Conservation (phyloP, 2,329 filamentous ascomycete species). For the Seiridium cupressi region DNA sequence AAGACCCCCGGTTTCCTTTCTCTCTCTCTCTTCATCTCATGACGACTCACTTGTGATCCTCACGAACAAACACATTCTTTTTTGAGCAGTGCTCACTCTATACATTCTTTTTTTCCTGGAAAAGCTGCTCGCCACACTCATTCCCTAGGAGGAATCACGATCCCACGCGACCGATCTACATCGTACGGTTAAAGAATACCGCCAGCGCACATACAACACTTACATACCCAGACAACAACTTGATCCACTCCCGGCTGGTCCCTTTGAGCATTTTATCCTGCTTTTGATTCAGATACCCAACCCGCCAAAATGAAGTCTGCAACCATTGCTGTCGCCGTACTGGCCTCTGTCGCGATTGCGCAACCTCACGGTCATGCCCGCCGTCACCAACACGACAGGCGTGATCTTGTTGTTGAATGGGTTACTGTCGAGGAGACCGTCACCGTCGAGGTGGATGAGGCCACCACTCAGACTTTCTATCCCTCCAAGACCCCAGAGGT, state of each 20-base stretch:
- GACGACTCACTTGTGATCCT: constrained; percentile 12
- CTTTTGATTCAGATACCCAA: constrained; percentile 9
- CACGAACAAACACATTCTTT: constrained; percentile 25
- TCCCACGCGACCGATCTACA: background rate
- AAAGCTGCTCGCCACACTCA: constrained; percentile 24
- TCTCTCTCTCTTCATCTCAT: constrained; percentile 6
- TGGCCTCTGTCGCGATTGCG: constrained; percentile 46
- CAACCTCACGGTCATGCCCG: constrained; percentile 46
- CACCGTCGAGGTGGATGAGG: constrained; percentile 49
- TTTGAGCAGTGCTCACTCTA: constrained; percentile 32
- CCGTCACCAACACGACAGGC: constrained; percentile 33
- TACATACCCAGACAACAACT: background rate
- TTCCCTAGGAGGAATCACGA: constrained; percentile 14
- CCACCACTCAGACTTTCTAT: constrained; percentile 43
- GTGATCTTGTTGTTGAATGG: constrained; percentile 43
- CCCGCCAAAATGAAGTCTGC: constrained; percentile 43
- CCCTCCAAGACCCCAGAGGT: constrained; percentile 26
- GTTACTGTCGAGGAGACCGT: constrained; percentile 50
- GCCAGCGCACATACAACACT: background rate
- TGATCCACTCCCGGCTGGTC: constrained; percentile 2
- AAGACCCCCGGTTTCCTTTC: constrained; percentile 1
- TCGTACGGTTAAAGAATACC: background rate
- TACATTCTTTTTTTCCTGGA: constrained; percentile 26
- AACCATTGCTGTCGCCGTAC: constrained; percentile 36
- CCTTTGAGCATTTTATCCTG: constrained; percentile 1